phyloP scores from a whole-genome alignment of 2,329 filamentous ascomycete genomes.

The Keithomyces neogunnii region DNA sequence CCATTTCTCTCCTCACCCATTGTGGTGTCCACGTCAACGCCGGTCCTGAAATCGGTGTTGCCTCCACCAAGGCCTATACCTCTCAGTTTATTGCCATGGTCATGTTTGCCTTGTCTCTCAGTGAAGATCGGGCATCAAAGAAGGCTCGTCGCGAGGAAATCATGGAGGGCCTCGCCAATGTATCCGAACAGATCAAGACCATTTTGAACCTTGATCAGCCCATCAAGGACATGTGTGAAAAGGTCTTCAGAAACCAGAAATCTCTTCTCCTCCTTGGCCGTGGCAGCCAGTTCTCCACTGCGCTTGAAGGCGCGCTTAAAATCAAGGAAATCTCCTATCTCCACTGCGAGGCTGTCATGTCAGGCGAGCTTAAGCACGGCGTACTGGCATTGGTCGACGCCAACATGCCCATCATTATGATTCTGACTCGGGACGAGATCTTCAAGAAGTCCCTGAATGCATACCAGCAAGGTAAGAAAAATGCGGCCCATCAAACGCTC shows the following conservation, averaged over 20 bases:
- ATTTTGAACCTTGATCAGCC: conserved; percentile 85
- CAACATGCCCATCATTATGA: conserved; percentile 99
- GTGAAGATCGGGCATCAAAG: conserved; percentile 95
- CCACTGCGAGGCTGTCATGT: conserved; percentile 99
- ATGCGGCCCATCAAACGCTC: not conserved
- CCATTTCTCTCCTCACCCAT: conserved; percentile 97
- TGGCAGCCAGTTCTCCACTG: conserved; percentile 94
- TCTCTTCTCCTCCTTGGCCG: conserved; percentile 86
- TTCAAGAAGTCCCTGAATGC: conserved; percentile 99
- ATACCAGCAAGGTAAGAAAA: conserved; percentile 81
- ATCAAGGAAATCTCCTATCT: conserved; percentile 99
- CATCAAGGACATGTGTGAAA: conserved; percentile 90
- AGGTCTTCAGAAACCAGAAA: conserved; percentile 96
- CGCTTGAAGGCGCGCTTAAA: conserved; percentile 94
- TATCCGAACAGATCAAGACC: conserved; percentile 86
- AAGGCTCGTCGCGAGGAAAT: conserved; percentile 86
- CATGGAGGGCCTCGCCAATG: conserved; percentile 80
- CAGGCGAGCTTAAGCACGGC: conserved; percentile 97
- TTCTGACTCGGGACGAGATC: conserved; percentile 88
- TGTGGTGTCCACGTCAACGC: conserved; percentile 99
- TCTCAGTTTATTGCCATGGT: conserved; percentile 99
- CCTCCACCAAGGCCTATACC: conserved; percentile 98
- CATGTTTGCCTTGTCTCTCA: conserved; percentile 96
- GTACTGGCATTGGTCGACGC: conserved; percentile 95
- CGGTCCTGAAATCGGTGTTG: conserved; percentile 96